Evolutionary conservation across 2,329 filamentous ascomycete species (phyloP).

Genomic region (Dichotomopilus funicola): DNA sequence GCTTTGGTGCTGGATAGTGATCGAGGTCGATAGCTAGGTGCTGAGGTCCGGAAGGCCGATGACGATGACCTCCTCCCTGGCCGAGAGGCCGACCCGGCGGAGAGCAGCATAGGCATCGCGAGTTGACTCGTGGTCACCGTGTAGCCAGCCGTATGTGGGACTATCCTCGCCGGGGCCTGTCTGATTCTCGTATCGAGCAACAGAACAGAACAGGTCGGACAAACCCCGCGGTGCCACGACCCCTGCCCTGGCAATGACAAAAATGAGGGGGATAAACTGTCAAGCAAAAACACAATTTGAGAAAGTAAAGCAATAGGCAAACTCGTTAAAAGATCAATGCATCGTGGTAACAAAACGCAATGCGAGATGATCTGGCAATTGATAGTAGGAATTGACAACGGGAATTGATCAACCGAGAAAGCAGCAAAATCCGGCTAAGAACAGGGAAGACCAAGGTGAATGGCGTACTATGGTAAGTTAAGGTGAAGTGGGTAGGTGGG

Average conservation of each 20-base stretch:
- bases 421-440: neutral
- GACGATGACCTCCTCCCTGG: too few species aligned
- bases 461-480: neutral
- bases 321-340: neutral
- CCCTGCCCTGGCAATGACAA: too few species aligned
- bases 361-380: constrained; percentile 15
- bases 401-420: too few species aligned
- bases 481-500: neutral
- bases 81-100: neutral
- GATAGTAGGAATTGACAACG: neutral
- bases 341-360: neutral
- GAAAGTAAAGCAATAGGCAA: neutral
- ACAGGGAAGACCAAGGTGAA: neutral
- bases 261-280: neutral
- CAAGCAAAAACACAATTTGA: too few species aligned
- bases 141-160: too few species aligned
- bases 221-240: neutral
- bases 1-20: too few species aligned
- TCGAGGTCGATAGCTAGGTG: too few species aligned
- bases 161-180: too few species aligned
- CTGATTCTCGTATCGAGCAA: neutral
- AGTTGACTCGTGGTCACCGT: neutral
- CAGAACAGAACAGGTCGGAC: neutral
- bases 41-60: too few species aligned
- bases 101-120: neutral